Percentiles rank a stretch among this genome's conserved stretches.
Evolutionary conservation across 805 yeast genomes (phyloP).

Genomic region (Citeromyces matritensis): DNA sequence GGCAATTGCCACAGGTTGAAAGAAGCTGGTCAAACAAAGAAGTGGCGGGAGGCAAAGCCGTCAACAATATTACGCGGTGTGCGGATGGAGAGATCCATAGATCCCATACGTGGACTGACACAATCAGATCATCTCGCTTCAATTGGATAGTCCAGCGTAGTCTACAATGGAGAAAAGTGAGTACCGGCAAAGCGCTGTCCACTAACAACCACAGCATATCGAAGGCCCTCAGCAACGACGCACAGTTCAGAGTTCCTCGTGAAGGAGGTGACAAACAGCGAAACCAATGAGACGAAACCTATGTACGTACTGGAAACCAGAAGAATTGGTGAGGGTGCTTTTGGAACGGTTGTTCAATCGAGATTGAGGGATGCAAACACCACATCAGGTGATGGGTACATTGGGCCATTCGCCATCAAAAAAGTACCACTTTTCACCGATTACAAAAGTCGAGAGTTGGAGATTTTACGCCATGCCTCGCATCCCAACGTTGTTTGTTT

Average conservation of each 20-base stretch:
- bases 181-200: background rate
- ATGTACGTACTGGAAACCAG: conserved; percentile 63
- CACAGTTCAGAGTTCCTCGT: conserved; percentile 26
- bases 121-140: background rate
- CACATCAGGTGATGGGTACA: conserved; percentile 22
- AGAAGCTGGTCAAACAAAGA: too few relatives aligned
- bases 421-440: conserved; percentile 82
- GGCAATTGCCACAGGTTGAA: too few relatives aligned
- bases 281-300: conserved; percentile 31
- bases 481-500: conserved; percentile 71
- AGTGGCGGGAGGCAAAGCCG: too few relatives aligned
- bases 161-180: background rate
- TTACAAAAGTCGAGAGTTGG: conserved; percentile 70
- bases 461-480: conserved; percentile 54
- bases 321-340: conserved; percentile 76
- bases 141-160: background rate
- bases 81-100: too few relatives aligned
- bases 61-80: too few relatives aligned
- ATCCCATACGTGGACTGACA: background rate
- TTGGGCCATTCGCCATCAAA: conserved; percentile 76
- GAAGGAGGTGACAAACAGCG: conserved; percentile 48
- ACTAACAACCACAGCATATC: too few relatives aligned
- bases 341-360: conserved; percentile 76
- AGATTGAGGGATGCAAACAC: conserved; percentile 18
- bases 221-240: background rate